Evolutionary conservation across 129 eudicot species (phyloP), one percentile per base, ranked within the genome.

Genomic region (Flaveria linearis): DNA sequence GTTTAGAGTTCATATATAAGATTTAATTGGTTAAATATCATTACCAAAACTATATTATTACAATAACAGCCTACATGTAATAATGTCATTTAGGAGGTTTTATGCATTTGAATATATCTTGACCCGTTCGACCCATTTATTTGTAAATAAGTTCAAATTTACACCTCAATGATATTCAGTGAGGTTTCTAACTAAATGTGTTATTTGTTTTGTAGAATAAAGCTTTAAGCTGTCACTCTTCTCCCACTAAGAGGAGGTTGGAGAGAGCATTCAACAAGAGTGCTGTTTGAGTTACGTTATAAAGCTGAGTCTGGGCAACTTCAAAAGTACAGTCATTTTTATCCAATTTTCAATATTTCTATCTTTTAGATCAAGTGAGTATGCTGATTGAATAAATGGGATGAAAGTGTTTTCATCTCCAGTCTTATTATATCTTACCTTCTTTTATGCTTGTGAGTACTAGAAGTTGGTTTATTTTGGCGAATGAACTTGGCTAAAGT

Each of bases 211-310:
- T 87, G 84, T 72, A 83, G 92, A 77, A 77, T 55, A 78, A 81
- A 78, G 75, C 68, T 18, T 75, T 76, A 43, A 79, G 82, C 10
- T 78, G 87, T 82, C 84, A 83, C 62, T 76, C 89, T 56, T 75
- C 85, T n/a, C 89, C 96, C 33, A 73, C 72, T 63, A 83, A 74
- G 79, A 67, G 73, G 58, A 84, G 88, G 82, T 76, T 90, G 80
- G 96, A 81, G 75, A 79, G 82, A 81, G 61, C 87, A 56, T 73
- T 76, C 75, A 76, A 89, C 46, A 84, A 53, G 39, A 73, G 60
- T 69, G 80, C 55, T 73, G 81, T 52, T 84, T 75, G 46, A 72
- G 57, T 39, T 73, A 66, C 28, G 47, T 61, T 25, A 23, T 66
- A 63, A 28, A 58, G 45, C 11, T 43, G 84, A 15, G 39, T 68